Evolutionary conservation across 768 basidiomycete genomes (phyloP).

Genomic region (Leccinum longicurvipes): DNA sequence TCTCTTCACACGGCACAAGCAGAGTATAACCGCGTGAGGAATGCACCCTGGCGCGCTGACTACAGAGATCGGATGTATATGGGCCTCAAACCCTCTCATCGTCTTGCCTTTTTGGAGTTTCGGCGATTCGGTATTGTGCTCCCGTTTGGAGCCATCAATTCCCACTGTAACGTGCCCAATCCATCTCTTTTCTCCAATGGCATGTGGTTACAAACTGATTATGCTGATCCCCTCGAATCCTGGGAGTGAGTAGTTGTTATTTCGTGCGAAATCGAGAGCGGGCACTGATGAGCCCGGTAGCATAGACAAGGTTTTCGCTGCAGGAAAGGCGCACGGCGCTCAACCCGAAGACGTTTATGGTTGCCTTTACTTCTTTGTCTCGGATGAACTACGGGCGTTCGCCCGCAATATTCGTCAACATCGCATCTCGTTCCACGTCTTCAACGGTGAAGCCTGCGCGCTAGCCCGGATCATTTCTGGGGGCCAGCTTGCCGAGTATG

Average conservation of each 20-base stretch:
- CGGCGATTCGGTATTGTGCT: constrained; percentile 43
- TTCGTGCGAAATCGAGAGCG: background rate
- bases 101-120: constrained; percentile 40
- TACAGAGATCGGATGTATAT: constrained; percentile 40
- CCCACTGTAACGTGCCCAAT: constrained; percentile 41
- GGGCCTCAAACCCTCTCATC: constrained; percentile 42
- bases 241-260: constrained; percentile 41
- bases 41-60: constrained; percentile 38
- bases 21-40: constrained; percentile 34
- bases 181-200: constrained; percentile 47
- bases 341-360: constrained; percentile 45
- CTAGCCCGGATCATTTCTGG: constrained; percentile 38
- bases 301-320: constrained; percentile 35
- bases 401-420: constrained; percentile 33
- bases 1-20: constrained; percentile 23
- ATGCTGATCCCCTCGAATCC: constrained; percentile 44
- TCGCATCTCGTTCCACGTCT: constrained; percentile 33
- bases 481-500: constrained; percentile 11
- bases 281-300: constrained; percentile 23
- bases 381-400: constrained; percentile 39
- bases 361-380: constrained; percentile 47
- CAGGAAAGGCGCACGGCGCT: constrained; percentile 39
- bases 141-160: constrained; percentile 44
- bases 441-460: constrained; percentile 36
- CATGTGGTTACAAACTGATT: constrained; percentile 41